These are phyloP conservation scores for Cyberlindnera mrakii DNA, from an alignment of 805 yeast species.

Conservation along the genomic window DNA sequence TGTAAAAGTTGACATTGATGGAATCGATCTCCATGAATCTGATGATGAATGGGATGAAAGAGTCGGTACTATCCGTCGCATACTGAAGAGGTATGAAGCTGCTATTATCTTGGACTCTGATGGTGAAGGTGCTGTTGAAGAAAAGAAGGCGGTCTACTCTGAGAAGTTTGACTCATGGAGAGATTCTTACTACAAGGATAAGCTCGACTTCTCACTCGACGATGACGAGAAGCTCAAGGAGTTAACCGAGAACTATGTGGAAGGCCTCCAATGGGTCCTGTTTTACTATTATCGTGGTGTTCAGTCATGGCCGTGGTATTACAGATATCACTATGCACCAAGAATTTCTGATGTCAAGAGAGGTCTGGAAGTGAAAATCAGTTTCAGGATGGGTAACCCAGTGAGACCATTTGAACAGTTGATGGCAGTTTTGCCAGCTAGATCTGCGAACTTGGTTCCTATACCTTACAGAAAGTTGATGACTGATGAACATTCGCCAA, in stretches of 20 bases:
- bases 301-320: constrained; percentile 96
- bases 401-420: constrained; percentile 92
- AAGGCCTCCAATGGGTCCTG: constrained; percentile 96
- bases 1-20: constrained; percentile 65
- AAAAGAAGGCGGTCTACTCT: constrained; percentile 59
- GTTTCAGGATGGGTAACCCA: constrained; percentile 68
- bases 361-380: constrained; percentile 61
- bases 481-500: constrained; percentile 83
- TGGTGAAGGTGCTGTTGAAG: constrained; percentile 42
- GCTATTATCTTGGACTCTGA: constrained; percentile 51
- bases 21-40: constrained; percentile 60
- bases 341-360: constrained; percentile 78
- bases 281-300: constrained; percentile 86
- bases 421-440: constrained; percentile 87
- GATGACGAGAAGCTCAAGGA: constrained; percentile 56
- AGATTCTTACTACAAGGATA: constrained; percentile 76
- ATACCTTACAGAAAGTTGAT: constrained; percentile 69
- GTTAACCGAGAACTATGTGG: constrained; percentile 74
- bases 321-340: constrained; percentile 86
- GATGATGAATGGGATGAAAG: constrained; percentile 59
- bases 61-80: constrained; percentile 42
- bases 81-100: constrained; percentile 58
- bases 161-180: constrained; percentile 79
- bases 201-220: constrained; percentile 57
- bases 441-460: constrained; percentile 80